Evolutionary conservation across 805 yeast genomes (phyloP), one percentile per base, ranked within the genome.

Genomic region (Priceomyces medius): DNA sequence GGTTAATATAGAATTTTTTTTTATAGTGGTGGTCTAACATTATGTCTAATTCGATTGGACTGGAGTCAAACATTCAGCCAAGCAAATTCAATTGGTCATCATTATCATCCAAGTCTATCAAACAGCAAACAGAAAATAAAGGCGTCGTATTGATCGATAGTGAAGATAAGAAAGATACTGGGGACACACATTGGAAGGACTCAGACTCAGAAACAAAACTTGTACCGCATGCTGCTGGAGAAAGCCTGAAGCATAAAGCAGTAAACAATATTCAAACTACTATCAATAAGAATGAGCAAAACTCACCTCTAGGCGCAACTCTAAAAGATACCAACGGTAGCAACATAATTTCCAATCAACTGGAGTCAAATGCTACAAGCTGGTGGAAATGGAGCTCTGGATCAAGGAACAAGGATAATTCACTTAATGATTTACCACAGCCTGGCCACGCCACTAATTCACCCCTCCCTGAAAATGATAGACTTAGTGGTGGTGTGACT

Each of bases 61-160:
- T 24, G 28, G 28, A 35, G 7, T 10, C 27, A n/a, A 17, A 12
- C 14, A 12, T 20, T 3, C 38, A 21, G 19, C 13, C 29, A 12
- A 24, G 29, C n/a, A 35, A 35, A 14, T 35, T 35, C 14, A 14
- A 35, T 23, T 35, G 38, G 38, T 9, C 38, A 7, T 35, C 38
- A 7, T 13, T 35, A 20, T 35, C 38, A 10, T 23, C 27, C 23
- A 35, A 21, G 10, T n/a, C 29, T 13, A 23, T 12, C n/a, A 24
- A 21, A 35, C 19, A 23, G 20, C 26, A 21, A 24, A 4, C n/a
- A n/a, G 41, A 35, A 20, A 20, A 28, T 26, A n/a, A 26, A 14
- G 29, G 14, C n/a, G 10, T 26, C 9, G 14, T 14, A 12, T 26
- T 26, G n/a, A 23, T 13, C 5, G 21, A 8, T 18, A 32, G 19